Evolutionary conservation across 1,284 basidiomycete species (phyloP).

Genomic region (Gomphus bonarii): DNA sequence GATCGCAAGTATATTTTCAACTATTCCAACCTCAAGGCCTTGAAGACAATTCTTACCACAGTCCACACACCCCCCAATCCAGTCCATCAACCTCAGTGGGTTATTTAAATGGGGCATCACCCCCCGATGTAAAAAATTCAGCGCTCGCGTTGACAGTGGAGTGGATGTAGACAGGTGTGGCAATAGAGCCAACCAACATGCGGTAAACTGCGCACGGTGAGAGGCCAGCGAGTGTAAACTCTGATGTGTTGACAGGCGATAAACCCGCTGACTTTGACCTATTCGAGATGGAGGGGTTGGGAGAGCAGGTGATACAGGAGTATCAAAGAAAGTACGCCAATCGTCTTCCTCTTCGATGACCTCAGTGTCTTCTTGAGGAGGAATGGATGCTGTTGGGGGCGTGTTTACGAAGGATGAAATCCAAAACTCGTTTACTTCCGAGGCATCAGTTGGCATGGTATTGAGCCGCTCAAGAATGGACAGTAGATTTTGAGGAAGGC

Average conservation of each 20-base stretch:
- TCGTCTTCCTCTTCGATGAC: conserved; percentile 42
- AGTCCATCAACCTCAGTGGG: conserved; percentile 85
- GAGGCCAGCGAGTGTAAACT: conserved; percentile 63
- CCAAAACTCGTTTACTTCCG: conserved; percentile 84
- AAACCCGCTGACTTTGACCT: conserved; percentile 34
- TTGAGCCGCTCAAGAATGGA: conserved; percentile 67
- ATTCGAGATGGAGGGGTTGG: conserved; percentile 23
- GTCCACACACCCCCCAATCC: conserved; percentile 85
- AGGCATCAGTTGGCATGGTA: conserved; percentile 70
- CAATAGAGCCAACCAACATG: conserved; percentile 66
- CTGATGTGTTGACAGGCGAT: conserved; percentile 62
- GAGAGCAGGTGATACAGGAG: conserved; percentile 31
- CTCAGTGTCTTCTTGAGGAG: conserved; percentile 35
- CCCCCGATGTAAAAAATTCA: conserved; percentile 76
- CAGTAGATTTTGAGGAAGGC: conserved; percentile 56
- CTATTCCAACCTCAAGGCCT: neutral
- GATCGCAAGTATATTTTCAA: neutral
- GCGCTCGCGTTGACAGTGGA: conserved; percentile 43
- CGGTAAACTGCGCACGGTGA: conserved; percentile 71
- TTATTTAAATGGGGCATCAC: conserved; percentile 80
- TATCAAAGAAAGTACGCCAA: conserved; percentile 77
- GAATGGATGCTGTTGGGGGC: conserved; percentile 34
- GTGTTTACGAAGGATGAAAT: conserved; percentile 59
- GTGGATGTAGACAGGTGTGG: conserved; percentile 39
- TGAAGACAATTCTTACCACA: conserved; percentile 38